These are phyloP conservation scores for Aphanocladium album DNA, from an alignment of 2,329 filamentous ascomycete genomes.

Conservation along the genomic window DNA sequence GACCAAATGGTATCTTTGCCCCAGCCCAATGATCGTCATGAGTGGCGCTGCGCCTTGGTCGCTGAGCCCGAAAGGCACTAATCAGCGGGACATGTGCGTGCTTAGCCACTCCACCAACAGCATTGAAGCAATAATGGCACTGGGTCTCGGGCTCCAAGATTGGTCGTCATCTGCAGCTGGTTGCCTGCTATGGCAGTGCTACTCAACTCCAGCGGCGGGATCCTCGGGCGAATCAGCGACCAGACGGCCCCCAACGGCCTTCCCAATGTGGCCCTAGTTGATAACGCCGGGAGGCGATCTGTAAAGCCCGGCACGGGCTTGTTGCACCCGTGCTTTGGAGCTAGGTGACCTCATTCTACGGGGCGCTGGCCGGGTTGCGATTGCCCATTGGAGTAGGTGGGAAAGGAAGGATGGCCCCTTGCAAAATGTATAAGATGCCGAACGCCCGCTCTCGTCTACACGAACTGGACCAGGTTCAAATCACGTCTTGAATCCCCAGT, in stretches of 20 bases:
- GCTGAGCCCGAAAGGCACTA: not conserved
- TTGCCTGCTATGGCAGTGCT: too few relatives aligned
- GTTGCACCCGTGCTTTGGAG: not conserved
- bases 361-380: not conserved
- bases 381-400: slow-evolving; percentile 7
- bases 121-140: not conserved
- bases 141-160: not conserved
- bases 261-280: slow-evolving; percentile 3
- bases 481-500: not conserved
- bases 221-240: not conserved
- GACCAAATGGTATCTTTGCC: not conserved
- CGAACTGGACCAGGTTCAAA: not conserved
- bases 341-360: slow-evolving; percentile 1
- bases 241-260: slow-evolving; percentile 1
- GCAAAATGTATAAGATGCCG: not conserved
- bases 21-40: not conserved
- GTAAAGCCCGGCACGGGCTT: not conserved
- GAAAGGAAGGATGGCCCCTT: not conserved
- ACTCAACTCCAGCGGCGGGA: not conserved
- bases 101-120: not conserved
- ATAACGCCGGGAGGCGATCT: not conserved
- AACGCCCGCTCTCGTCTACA: not conserved
- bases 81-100: not conserved
- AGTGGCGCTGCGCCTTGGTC: not conserved
- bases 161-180: not conserved